phyloP scores from a whole-genome alignment of 352 stramenopile species.

The Pythium diclinum region DNA sequence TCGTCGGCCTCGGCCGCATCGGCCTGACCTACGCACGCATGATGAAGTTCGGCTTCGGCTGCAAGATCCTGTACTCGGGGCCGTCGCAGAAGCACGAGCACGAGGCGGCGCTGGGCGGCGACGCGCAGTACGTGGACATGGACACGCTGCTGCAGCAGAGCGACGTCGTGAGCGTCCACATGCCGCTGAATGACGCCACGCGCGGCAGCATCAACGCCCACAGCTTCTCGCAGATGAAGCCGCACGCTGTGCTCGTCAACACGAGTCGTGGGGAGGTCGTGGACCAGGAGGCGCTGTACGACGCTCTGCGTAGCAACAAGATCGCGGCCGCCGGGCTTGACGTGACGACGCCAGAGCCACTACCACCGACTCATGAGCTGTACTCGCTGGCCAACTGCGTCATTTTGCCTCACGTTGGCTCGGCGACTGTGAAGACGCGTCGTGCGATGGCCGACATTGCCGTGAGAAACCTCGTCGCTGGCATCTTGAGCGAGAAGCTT shows the following conservation, averaged over 20 bases:
- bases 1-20: constrained; percentile 84
- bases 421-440: constrained; percentile 47
- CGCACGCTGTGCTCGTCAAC: constrained; percentile 88
- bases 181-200: constrained; percentile 74
- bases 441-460: constrained; percentile 78
- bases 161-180: constrained; percentile 88
- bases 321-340: constrained; percentile 77
- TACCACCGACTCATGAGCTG: constrained; percentile 72
- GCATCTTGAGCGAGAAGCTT: constrained; percentile 39
- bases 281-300: constrained; percentile 74
- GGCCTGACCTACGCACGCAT: constrained; percentile 79
- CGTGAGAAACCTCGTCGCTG: constrained; percentile 56
- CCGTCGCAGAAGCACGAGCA: constrained; percentile 57
- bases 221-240: constrained; percentile 80
- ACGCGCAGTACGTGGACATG: constrained; percentile 73
- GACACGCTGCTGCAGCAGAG: constrained; percentile 69
- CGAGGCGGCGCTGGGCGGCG: constrained; percentile 31
- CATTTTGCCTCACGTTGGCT: constrained; percentile 48
- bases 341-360: constrained; percentile 89
- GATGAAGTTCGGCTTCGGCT: constrained; percentile 79
- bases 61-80: constrained; percentile 79
- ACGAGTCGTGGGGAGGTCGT: constrained; percentile 90
- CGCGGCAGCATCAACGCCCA: constrained; percentile 66
- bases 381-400: constrained; percentile 67
- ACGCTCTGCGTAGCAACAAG: constrained; percentile 36